phyloP scores from a whole-genome alignment of 352 stramenopile genomes.

The Pythium periplocum region DNA sequence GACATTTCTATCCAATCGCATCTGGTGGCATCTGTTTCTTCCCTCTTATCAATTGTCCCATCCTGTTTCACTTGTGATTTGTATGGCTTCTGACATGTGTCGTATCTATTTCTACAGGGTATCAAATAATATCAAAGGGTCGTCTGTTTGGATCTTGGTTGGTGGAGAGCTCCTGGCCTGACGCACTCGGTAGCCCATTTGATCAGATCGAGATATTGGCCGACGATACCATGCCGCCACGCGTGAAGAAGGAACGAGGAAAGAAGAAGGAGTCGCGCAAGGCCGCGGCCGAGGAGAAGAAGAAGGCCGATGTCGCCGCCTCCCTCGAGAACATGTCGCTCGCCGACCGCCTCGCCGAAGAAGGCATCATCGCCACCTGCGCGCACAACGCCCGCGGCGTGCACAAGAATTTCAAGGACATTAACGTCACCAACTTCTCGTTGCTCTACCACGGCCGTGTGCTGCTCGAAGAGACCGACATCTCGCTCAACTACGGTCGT shows the following conservation, averaged over 20 bases:
- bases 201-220: no score
- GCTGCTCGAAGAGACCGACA: slow-evolving; percentile 94
- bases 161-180: slow-evolving; percentile 11
- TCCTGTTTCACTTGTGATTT: no score
- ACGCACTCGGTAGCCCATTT: no score
- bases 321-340: slow-evolving; percentile 68
- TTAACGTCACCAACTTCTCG: slow-evolving; percentile 96
- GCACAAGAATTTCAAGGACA: slow-evolving; percentile 96
- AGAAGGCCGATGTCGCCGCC: slow-evolving; percentile 55
- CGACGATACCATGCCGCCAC: slow-evolving; percentile 35
- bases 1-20: slow-evolving; percentile 12
- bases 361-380: slow-evolving; percentile 96
- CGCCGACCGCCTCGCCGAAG: slow-evolving; percentile 87
- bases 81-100: no score
- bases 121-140: neutral
- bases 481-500: slow-evolving; percentile 97
- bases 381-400: slow-evolving; percentile 88
- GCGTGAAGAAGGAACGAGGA: slow-evolving; percentile 71
- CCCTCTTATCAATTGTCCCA: no score
- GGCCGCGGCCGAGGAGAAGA: slow-evolving; percentile 74
- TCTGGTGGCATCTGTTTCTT: no score
- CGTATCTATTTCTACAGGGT: slow-evolving; percentile 1
- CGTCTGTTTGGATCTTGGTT: slow-evolving; percentile 26
- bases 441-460: slow-evolving; percentile 96
- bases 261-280: slow-evolving; percentile 77